phyloP scores from a whole-genome alignment of 768 basidiomycete species.

The Suillus alpinus region DNA sequence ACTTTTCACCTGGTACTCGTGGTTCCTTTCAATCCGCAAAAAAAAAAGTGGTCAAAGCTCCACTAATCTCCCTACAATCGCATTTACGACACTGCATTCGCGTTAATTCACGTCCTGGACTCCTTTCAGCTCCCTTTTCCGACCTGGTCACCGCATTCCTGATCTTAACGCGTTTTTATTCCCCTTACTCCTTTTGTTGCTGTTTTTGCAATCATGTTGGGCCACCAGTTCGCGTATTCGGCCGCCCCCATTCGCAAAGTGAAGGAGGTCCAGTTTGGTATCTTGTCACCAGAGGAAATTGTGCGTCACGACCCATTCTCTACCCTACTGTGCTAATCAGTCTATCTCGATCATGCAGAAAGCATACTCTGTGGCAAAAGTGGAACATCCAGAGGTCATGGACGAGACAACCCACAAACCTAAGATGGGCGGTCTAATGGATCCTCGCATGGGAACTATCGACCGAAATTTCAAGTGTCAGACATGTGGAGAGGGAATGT shows the following conservation, averaged over 20 bases:
- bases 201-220: constrained; percentile 56
- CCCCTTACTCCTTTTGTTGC: background rate
- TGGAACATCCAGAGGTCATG: constrained; percentile 98
- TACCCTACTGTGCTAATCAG: constrained; percentile 9
- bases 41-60: constrained; percentile 22
- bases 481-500: constrained; percentile 99
- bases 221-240: constrained; percentile 89
- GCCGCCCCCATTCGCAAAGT: constrained; percentile 94
- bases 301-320: constrained; percentile 37
- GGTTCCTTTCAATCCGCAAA: constrained; percentile 11
- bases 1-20: constrained; percentile 6
- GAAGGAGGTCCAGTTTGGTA: constrained; percentile 97
- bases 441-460: constrained; percentile 97
- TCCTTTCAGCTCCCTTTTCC: constrained; percentile 1
- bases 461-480: constrained; percentile 99
- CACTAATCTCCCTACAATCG: constrained; percentile 4
- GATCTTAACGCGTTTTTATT: constrained; percentile 17
- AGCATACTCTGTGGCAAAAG: constrained; percentile 97
- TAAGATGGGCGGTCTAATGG: constrained; percentile 93
- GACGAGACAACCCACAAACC: constrained; percentile 90
- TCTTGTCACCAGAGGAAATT: constrained; percentile 98
- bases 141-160: background rate
- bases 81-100: constrained; percentile 17
- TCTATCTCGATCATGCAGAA: constrained; percentile 55
- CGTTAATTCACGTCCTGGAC: constrained; percentile 25